phyloP scores from a whole-genome alignment of 495 filamentous ascomycete species.

The Talaromyces borbonicus region DNA sequence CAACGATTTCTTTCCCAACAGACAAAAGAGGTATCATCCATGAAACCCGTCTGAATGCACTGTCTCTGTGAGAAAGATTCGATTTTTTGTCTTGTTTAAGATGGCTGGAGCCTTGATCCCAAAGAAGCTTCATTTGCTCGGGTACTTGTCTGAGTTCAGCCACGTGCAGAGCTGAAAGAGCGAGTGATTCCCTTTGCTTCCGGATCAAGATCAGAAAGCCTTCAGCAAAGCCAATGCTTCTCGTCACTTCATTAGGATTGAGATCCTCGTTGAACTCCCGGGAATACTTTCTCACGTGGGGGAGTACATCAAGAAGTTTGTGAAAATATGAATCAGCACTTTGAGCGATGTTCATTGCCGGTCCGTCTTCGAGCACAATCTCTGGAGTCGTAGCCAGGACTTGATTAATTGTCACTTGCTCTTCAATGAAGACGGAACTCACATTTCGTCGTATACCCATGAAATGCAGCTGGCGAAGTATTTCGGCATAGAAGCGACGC shows the following conservation, averaged over 20 bases:
- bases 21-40: conserved; percentile 44
- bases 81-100: conserved; percentile 19
- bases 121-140: conserved; percentile 31
- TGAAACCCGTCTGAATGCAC: conserved; percentile 21
- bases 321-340: conserved; percentile 67
- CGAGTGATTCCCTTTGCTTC: conserved; percentile 52
- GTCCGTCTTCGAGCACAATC: conserved; percentile 17
- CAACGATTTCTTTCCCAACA: conserved; percentile 34
- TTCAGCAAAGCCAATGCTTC: conserved; percentile 75
- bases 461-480: conserved; percentile 63
- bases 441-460: conserved; percentile 87
- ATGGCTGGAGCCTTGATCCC: conserved; percentile 24
- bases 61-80: conserved; percentile 12
- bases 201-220: conserved; percentile 61
- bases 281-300: conserved; percentile 51
- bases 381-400: conserved; percentile 48
- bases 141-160: conserved; percentile 26
- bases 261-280: conserved; percentile 75
- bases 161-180: conserved; percentile 29
- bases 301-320: conserved; percentile 60
- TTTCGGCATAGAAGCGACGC: conserved; percentile 82
- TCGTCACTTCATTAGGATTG: conserved; percentile 60
- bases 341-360: conserved; percentile 15
- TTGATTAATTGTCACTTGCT: conserved; percentile 58
- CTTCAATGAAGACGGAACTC: conserved; percentile 52